A percentile compares a stretch with the other conserved stretches of the same genome.
Conservation (phyloP, 768 basidiomycete species). For the Leccinum subgranulosum region DNA sequence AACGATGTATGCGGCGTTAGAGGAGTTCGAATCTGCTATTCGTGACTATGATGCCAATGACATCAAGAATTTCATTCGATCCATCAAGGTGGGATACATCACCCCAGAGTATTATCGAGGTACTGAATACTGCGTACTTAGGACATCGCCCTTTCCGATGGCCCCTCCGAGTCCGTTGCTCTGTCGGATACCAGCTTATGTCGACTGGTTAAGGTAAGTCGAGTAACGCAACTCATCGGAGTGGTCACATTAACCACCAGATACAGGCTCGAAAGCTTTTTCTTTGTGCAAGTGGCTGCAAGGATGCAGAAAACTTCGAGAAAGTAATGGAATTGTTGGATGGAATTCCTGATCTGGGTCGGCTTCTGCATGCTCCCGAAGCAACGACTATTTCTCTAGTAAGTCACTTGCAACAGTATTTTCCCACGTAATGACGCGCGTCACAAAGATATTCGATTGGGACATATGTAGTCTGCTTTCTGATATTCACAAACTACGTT, state of each 20-base stretch:
- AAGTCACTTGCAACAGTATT: not conserved
- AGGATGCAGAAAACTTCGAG: not conserved
- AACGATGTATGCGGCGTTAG: not conserved
- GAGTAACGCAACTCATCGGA: not conserved
- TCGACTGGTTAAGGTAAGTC: not conserved
- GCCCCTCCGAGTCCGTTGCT: not conserved
- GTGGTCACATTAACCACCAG: not conserved
- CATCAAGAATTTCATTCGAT: not conserved
- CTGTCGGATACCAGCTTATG: not conserved
- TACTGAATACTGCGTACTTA: not conserved
- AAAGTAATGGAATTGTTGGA: not conserved
- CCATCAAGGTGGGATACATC: slow-evolving; percentile 2
- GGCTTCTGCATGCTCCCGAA: slow-evolving; percentile 1
- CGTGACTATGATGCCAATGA: not conserved
- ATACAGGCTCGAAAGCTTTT: not conserved
- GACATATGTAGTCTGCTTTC: slow-evolving; percentile 1
- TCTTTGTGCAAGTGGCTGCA: not conserved
- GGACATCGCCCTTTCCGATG: slow-evolving; percentile 5
- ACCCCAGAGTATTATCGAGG: too few relatives aligned
- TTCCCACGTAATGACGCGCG: not conserved
- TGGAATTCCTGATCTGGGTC: not conserved
- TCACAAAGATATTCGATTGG: slow-evolving; percentile 15
- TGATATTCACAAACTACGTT: not conserved
- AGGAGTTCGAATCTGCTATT: not conserved
- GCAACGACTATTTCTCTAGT: slow-evolving; percentile 2